phyloP scores from a whole-genome alignment of 805 yeast genomes.

The Suhomyces sp. region DNA sequence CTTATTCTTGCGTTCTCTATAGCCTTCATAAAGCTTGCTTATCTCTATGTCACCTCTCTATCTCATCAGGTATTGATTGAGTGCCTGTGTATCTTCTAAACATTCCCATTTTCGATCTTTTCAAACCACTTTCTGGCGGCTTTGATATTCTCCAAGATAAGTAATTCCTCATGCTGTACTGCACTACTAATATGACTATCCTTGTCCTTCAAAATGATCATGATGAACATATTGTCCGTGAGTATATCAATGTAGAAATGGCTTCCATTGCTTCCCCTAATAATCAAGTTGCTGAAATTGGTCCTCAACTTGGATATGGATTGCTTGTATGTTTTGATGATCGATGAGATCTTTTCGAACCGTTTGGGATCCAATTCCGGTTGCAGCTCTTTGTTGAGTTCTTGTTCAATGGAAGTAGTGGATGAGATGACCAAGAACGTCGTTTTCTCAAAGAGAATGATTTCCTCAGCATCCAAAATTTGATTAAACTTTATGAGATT shows the following conservation, averaged over 20 bases:
- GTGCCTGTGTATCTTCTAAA: too few relatives aligned
- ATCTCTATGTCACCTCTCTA: too few relatives aligned
- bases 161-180: constrained; percentile 38
- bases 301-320: constrained; percentile 85
- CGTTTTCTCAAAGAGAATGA: constrained; percentile 87
- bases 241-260: constrained; percentile 53
- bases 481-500: constrained; percentile 71
- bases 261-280: constrained; percentile 56
- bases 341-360: constrained; percentile 90
- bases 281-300: constrained; percentile 72
- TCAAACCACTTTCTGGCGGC: constrained; percentile 57
- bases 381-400: constrained; percentile 16
- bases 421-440: constrained; percentile 82
- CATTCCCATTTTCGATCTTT: constrained; percentile 31
- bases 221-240: constrained; percentile 60
- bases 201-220: constrained; percentile 54
- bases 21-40: too few relatives aligned
- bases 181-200: constrained; percentile 21
- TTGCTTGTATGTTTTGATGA: constrained; percentile 91
- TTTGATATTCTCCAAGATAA: constrained; percentile 56
- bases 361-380: constrained; percentile 76
- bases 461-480: constrained; percentile 81
- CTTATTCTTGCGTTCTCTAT: too few relatives aligned
- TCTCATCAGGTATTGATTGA: too few relatives aligned
- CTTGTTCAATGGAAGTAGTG: constrained; percentile 43